These are phyloP conservation scores for Nymphaea colorata DNA, from an alignment of 164 flowering plant species.

Conservation along the genomic window DNA sequence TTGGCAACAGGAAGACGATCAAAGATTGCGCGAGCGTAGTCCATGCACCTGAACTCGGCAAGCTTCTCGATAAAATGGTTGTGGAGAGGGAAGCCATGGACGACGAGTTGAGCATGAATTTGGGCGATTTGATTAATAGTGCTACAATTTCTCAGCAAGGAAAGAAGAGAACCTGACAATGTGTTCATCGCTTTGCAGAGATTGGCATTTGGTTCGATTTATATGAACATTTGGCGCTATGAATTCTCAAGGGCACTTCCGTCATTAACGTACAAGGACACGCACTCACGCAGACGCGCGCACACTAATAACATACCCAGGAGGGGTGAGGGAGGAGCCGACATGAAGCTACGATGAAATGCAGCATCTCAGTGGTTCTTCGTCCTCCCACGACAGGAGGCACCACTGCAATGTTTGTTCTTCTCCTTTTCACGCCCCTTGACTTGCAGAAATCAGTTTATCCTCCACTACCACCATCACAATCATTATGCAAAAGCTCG, in stretches of 20 bases:
- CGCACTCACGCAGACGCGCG: too few relatives aligned
- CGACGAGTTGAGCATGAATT: constrained; percentile 24
- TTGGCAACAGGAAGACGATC: constrained; percentile 13
- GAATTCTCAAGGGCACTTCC: too few relatives aligned
- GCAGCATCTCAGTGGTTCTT: background rate
- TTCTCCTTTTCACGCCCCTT: background rate
- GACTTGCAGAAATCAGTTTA: background rate
- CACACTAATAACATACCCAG: too few relatives aligned
- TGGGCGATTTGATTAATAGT: constrained; percentile 14
- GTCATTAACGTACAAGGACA: too few relatives aligned
- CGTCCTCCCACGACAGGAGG: background rate
- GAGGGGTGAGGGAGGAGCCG: background rate
- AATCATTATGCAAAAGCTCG: background rate
- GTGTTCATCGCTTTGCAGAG: background rate
- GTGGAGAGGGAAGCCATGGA: constrained; percentile 12
- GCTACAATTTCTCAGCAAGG: constrained; percentile 7
- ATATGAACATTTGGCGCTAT: too few relatives aligned
- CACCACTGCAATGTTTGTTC: background rate
- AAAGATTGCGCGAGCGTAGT: constrained; percentile 16
- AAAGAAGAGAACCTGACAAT: background rate
- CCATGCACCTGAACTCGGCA: constrained; percentile 10
- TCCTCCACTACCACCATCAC: background rate
- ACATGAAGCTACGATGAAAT: background rate
- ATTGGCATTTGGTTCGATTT: too few relatives aligned
- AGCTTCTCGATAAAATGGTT: constrained; percentile 16